These are phyloP conservation scores for Pterocarpus santalinus DNA, from an alignment of 306 rosid genomes.

Conservation along the genomic window DNA sequence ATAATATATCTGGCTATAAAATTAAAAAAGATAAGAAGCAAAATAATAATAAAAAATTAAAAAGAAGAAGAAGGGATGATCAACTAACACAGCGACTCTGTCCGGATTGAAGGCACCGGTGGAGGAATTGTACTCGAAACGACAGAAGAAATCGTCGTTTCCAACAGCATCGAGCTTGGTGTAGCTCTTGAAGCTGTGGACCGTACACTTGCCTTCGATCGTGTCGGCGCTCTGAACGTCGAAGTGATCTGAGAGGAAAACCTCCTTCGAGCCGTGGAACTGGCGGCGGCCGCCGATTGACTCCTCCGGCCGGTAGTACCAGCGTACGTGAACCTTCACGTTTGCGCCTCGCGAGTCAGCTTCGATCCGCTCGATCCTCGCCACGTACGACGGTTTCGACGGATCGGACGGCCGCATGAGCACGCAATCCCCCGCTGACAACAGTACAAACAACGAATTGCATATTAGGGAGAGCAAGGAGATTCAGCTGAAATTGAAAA, in stretches of 20 bases:
- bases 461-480: not conserved
- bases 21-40: not conserved
- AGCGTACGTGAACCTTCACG: slow-evolving; percentile 88
- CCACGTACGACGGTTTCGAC: slow-evolving; percentile 89
- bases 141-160: slow-evolving; percentile 97
- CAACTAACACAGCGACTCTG: slow-evolving; percentile 92
- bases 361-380: slow-evolving; percentile 93
- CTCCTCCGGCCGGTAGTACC: slow-evolving; percentile 99
- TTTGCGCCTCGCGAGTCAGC: slow-evolving; percentile 93
- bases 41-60: too few species aligned
- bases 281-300: slow-evolving; percentile 98
- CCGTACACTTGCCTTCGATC: slow-evolving; percentile 92
- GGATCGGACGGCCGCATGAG: slow-evolving; percentile 91
- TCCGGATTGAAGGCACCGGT: slow-evolving; percentile 97
- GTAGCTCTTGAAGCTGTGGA: slow-evolving; percentile 88
- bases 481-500: not conserved
- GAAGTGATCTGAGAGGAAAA: slow-evolving; percentile 91
- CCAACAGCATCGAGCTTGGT: slow-evolving; percentile 98
- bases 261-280: slow-evolving; percentile 96
- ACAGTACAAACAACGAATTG: not conserved
- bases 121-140: slow-evolving; percentile 93
- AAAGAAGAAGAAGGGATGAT: slow-evolving; percentile 16
- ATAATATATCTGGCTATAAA: not conserved
- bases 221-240: slow-evolving; percentile 95
- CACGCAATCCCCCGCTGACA: slow-evolving; percentile 88